These are phyloP conservation scores for Epichloe sylvatica DNA, from an alignment of 2,329 filamentous ascomycete species.

Conservation along the genomic window DNA sequence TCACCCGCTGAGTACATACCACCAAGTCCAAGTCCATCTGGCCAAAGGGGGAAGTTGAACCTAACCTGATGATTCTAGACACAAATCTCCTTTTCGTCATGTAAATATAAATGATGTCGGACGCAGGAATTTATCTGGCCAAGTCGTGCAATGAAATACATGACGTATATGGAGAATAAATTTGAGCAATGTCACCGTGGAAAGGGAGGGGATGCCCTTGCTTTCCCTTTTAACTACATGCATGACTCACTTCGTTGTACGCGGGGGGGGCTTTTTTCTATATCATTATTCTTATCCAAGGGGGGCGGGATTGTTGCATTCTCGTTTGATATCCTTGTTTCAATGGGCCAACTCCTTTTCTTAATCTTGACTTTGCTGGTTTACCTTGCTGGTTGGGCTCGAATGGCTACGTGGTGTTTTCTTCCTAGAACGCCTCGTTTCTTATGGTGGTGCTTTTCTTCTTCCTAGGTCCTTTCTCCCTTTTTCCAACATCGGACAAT, in stretches of 20 bases:
- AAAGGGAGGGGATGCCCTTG: not conserved
- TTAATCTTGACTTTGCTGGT: not conserved
- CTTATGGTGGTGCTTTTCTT: too few species aligned
- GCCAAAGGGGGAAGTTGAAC: slow-evolving; percentile 6
- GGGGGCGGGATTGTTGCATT: not conserved
- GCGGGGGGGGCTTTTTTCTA: not conserved
- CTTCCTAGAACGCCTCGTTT: not conserved
- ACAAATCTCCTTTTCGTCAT: slow-evolving; percentile 51
- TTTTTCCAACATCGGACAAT: too few species aligned
- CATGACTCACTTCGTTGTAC: not conserved
- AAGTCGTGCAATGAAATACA: not conserved
- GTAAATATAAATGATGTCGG: slow-evolving; percentile 22
- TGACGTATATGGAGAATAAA: not conserved
- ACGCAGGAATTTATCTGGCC: not conserved
- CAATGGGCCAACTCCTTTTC: not conserved
- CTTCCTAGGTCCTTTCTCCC: too few species aligned
- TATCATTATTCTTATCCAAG: not conserved
- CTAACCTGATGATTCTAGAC: slow-evolving; percentile 22
- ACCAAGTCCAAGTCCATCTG: slow-evolving; percentile 1
- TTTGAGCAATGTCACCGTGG: not conserved
- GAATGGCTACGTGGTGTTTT: not conserved
- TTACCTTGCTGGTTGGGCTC: not conserved
- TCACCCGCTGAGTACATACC: slow-evolving; percentile 73
- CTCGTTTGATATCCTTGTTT: not conserved
- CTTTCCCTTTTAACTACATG: not conserved